These are phyloP conservation scores for Straminergon stramineum DNA, from an alignment of 225 moss, liverwort and hornwort genomes.

Conservation along the genomic window DNA sequence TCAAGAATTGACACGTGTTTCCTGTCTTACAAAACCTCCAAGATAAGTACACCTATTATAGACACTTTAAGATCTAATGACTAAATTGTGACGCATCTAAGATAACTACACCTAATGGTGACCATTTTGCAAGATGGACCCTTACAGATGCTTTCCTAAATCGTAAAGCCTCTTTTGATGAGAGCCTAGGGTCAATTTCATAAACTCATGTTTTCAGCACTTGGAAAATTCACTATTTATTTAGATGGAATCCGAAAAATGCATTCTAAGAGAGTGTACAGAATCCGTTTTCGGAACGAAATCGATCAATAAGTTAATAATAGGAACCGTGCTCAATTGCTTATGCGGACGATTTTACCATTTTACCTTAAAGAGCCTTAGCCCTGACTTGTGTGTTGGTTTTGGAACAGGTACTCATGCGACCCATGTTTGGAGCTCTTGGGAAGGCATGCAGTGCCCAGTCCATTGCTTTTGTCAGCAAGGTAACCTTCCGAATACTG, in stretches of 20 bases:
- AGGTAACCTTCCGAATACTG: conserved; percentile 25
- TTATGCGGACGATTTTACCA: not conserved
- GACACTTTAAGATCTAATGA: not conserved
- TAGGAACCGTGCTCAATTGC: not conserved
- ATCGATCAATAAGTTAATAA: not conserved
- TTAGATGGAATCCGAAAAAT: not conserved
- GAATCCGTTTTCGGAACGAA: not conserved
- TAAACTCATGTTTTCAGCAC: not conserved
- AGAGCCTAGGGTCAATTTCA: not conserved
- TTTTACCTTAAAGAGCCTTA: not conserved
- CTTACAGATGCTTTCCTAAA: not conserved
- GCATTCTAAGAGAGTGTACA: not conserved
- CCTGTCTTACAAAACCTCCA: not conserved
- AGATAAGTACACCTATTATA: not conserved
- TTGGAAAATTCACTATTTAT: not conserved
- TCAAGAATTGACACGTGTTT: not conserved
- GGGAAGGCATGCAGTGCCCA: conserved; percentile 75
- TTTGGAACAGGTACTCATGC: conserved; percentile 51
- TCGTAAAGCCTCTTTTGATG: not conserved
- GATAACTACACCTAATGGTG: not conserved
- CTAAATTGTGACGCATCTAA: not conserved
- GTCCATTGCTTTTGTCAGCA: conserved; percentile 80
- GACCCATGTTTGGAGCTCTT: conserved; percentile 81
- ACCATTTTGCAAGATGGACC: not conserved
- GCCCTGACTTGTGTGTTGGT: not conserved